phyloP scores from a whole-genome alignment of 2,329 filamentous ascomycete genomes.

The Claviceps quebecensis region DNA sequence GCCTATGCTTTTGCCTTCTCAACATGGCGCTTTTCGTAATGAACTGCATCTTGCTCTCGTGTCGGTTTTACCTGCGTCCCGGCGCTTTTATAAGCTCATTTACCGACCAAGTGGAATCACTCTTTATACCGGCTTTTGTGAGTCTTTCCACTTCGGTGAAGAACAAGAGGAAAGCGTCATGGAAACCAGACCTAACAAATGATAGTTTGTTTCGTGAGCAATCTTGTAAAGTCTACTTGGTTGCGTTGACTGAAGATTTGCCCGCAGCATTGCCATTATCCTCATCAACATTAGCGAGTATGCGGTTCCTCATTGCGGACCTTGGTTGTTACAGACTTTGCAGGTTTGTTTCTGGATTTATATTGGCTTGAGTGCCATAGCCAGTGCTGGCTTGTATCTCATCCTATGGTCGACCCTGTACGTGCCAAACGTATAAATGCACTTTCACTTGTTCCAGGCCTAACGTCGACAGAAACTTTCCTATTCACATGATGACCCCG shows the following conservation, averaged over 20 bases:
- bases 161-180: background rate
- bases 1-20: constrained; percentile 45
- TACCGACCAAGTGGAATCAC: constrained; percentile 60
- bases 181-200: background rate
- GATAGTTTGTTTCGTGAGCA: constrained; percentile 29
- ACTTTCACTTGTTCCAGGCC: background rate
- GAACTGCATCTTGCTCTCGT: constrained; percentile 49
- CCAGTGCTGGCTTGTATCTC: constrained; percentile 60
- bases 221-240: background rate
- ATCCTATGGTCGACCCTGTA: constrained; percentile 52
- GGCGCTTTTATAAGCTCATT: constrained; percentile 60
- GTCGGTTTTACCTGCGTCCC: constrained; percentile 56
- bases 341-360: constrained; percentile 64
- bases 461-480: constrained; percentile 26
- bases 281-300: constrained; percentile 70
- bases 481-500: constrained; percentile 74
- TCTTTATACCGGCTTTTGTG: constrained; percentile 60
- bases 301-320: constrained; percentile 45
- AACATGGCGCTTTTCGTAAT: constrained; percentile 49
- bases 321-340: constrained; percentile 48
- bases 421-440: constrained; percentile 8
- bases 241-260: background rate
- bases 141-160: background rate
- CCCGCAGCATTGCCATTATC: constrained; percentile 46
- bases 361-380: constrained; percentile 48